These are phyloP conservation scores for Cyberlindnera saturnus DNA, from an alignment of 805 yeast species.

Conservation along the genomic window DNA sequence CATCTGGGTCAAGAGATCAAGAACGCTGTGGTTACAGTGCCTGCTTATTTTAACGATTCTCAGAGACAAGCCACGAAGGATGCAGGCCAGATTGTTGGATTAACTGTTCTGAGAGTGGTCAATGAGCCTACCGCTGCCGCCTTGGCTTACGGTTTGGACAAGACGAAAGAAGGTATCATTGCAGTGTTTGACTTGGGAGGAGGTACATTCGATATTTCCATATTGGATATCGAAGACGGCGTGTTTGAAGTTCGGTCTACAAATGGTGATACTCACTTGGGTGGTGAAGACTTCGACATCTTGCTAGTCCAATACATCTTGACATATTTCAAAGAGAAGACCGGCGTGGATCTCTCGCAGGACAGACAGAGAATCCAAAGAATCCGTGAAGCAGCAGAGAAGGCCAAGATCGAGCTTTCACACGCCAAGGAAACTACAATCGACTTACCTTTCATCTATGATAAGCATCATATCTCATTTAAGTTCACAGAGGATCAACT, in stretches of 20 bases:
- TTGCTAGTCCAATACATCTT: conserved; percentile 51
- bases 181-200: conserved; percentile 76
- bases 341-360: conserved; percentile 24
- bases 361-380: conserved; percentile 55
- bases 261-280: conserved; percentile 78
- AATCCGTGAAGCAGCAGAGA: conserved; percentile 74
- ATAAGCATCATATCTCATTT: conserved; percentile 54
- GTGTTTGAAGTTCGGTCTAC: conserved; percentile 80
- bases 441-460: conserved; percentile 63
- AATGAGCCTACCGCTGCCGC: conserved; percentile 89
- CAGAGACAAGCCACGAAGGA: conserved; percentile 81
- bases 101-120: conserved; percentile 67
- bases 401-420: conserved; percentile 68
- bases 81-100: conserved; percentile 72
- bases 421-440: conserved; percentile 56
- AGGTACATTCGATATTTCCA: conserved; percentile 79
- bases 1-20: conserved; percentile 48
- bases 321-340: conserved; percentile 45
- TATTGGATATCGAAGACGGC: conserved; percentile 72
- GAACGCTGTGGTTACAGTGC: conserved; percentile 79
- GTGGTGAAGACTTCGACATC: conserved; percentile 82
- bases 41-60: conserved; percentile 78
- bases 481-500: conserved; percentile 60
- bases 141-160: conserved; percentile 70
- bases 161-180: conserved; percentile 33